Evolutionary conservation across 1,284 basidiomycete species (phyloP).

Genomic region (Bjerkandera adusta): DNA sequence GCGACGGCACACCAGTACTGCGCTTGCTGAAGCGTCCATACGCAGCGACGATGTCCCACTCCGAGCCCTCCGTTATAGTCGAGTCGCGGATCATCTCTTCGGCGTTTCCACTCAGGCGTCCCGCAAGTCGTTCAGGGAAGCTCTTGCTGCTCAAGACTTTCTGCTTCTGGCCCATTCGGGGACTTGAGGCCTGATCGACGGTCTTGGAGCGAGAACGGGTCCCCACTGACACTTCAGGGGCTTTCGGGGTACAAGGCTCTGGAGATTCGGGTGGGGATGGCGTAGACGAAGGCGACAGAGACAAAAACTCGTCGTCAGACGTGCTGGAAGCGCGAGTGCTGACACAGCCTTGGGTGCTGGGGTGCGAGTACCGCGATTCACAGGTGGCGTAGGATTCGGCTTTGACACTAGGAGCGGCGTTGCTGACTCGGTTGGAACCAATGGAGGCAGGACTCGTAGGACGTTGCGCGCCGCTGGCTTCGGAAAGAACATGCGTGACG

Average conservation of each 20-base stretch:
- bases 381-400: constrained; percentile 31
- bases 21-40: constrained; percentile 22
- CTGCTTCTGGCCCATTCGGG: background rate
- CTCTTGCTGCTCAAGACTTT: constrained; percentile 15
- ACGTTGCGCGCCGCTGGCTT: constrained; percentile 18
- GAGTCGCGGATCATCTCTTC: constrained; percentile 1
- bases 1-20: constrained; percentile 5
- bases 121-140: constrained; percentile 13
- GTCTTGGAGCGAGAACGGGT: constrained; percentile 18
- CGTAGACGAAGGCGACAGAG: constrained; percentile 13
- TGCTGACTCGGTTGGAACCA: constrained; percentile 15
- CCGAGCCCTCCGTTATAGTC: constrained; percentile 19
- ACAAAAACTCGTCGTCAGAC: background rate
- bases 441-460: background rate
- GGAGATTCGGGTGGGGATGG: constrained; percentile 21
- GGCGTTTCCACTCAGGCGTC: constrained; percentile 8
- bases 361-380: constrained; percentile 29
- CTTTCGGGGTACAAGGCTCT: constrained; percentile 23
- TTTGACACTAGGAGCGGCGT: constrained; percentile 24
- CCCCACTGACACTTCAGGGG: constrained; percentile 8
- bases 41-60: constrained; percentile 28
- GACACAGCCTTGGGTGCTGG: constrained; percentile 12
- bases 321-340: constrained; percentile 3
- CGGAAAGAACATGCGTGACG: constrained; percentile 27
- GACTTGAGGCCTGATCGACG: constrained; percentile 7